Evolutionary conservation across 2,329 filamentous ascomycete species (phyloP), one percentile per base, ranked within the genome.

Genomic region (Clonostachys solani): DNA sequence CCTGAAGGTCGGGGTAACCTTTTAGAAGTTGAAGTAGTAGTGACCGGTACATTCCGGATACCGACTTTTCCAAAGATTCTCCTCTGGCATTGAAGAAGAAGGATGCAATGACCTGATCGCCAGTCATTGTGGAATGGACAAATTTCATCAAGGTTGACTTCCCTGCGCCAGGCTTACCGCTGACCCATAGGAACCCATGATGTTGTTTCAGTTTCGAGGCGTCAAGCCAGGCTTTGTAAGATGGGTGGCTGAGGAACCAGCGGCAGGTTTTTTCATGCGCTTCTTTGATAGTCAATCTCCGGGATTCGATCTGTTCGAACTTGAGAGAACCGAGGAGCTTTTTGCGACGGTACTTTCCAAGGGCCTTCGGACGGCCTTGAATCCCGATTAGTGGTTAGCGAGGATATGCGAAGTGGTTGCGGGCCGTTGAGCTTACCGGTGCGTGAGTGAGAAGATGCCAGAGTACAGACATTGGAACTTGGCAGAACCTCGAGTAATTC

Each of bases 21-120:
- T 61, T 19, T 0, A 81, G 56, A 0, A 81, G 55, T 37, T 81
- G 74, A 2, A 61, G 50, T 0, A 81, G 47, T 1, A 82, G 46
- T 0, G 74, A 75, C 4, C 76, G 65, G 50, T 78, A 80, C 57
- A 82, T 67, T 0, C 79, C 78, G 0, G 59, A 23, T 0, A 65
- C 61, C 0, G 74, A 69, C 45, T 63, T 75, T 42, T 81, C 73
- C 9, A 75, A 54, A 5, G 57, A 33, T 0, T 61, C 57, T 1
- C 73, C 74, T 46, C 70, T 57, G 0, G 72, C 72, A 47, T 76
- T 23, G 42, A 48, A 48, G 35, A 48, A 48, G 46, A 48, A 48
- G 16, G 46, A 44, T 12, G 33, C 12, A 10, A 35, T 43, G 3
- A 47, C n/a, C 13, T n/a, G 6, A 18, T 15, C 7, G 6, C 36